phyloP scores from a whole-genome alignment of 164 flowering plant genomes.

The Tetracentron sinense region DNA sequence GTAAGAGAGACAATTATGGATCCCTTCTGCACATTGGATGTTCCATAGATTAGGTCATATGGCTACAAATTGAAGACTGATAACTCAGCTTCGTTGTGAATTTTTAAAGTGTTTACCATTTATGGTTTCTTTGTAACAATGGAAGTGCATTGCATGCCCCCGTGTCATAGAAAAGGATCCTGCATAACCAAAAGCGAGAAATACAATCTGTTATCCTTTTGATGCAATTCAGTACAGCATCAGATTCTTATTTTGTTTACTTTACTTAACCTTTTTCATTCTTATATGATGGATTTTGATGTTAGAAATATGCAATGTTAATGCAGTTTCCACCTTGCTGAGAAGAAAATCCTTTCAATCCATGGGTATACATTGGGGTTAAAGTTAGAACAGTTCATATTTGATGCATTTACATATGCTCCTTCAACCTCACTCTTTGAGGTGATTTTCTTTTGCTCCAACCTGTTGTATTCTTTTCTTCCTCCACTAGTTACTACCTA shows the following conservation, averaged over 20 bases:
- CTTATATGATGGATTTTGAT: too few species aligned
- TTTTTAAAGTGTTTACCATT: neutral
- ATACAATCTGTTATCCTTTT: neutral
- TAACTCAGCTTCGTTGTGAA: neutral
- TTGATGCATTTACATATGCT: conserved; percentile 90
- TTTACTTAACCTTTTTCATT: neutral
- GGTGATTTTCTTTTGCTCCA: conserved; percentile 34
- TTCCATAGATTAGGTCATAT: too few species aligned
- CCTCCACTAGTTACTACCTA: neutral
- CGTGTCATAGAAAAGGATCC: neutral
- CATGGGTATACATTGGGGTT: conserved; percentile 72
- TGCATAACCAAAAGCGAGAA: too few species aligned
- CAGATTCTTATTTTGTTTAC: neutral
- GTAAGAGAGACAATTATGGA: too few species aligned
- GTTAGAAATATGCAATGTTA: conserved; percentile 10
- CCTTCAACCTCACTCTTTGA: conserved; percentile 91
- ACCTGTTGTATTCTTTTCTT: neutral
- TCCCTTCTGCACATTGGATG: too few species aligned
- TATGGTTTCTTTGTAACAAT: neutral
- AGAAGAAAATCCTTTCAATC: conserved; percentile 85
- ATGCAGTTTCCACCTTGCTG: conserved; percentile 88
- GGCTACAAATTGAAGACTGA: neutral
- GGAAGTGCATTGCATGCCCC: neutral
- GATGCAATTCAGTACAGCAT: neutral
- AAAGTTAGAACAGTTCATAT: conserved; percentile 89